These are phyloP conservation scores for Hirsutella thompsonii DNA, from an alignment of 2,329 filamentous ascomycete genomes.

Conservation along the genomic window DNA sequence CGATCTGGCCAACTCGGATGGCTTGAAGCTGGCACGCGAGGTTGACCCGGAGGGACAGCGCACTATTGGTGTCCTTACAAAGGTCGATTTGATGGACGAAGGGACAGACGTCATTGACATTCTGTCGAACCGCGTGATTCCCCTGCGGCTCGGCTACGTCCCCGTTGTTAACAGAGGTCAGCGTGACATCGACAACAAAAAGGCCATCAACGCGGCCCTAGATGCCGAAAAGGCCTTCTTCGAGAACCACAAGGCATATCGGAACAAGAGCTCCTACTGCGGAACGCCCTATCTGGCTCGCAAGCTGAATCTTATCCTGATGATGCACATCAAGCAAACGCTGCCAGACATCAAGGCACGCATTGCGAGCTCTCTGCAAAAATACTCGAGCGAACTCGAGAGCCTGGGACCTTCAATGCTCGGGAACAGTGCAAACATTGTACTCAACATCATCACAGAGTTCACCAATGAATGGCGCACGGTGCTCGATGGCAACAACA, in stretches of 20 bases:
- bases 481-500: slow-evolving; percentile 91
- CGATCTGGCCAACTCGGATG: slow-evolving; percentile 97
- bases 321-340: slow-evolving; percentile 99
- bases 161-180: slow-evolving; percentile 97
- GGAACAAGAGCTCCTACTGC: slow-evolving; percentile 97
- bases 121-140: slow-evolving; percentile 92
- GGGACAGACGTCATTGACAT: slow-evolving; percentile 98
- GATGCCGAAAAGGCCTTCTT: slow-evolving; percentile 96
- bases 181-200: slow-evolving; percentile 96
- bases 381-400: slow-evolving; percentile 73
- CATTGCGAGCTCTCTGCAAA: slow-evolving; percentile 85
- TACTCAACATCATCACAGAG: slow-evolving; percentile 97
- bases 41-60: slow-evolving; percentile 95
- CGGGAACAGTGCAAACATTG: slow-evolving; percentile 90
- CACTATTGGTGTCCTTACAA: slow-evolving; percentile 96
- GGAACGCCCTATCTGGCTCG: slow-evolving; percentile 93
- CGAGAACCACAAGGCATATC: slow-evolving; percentile 95
- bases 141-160: slow-evolving; percentile 85
- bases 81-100: slow-evolving; percentile 98
- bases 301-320: slow-evolving; percentile 95
- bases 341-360: slow-evolving; percentile 96
- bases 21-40: slow-evolving; percentile 88
- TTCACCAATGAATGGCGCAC: slow-evolving; percentile 97
- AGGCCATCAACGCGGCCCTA: slow-evolving; percentile 78
- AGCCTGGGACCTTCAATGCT: slow-evolving; percentile 87